phyloP scores from a whole-genome alignment of 2,329 filamentous ascomycete species.

The Aspergillus neotritici region DNA sequence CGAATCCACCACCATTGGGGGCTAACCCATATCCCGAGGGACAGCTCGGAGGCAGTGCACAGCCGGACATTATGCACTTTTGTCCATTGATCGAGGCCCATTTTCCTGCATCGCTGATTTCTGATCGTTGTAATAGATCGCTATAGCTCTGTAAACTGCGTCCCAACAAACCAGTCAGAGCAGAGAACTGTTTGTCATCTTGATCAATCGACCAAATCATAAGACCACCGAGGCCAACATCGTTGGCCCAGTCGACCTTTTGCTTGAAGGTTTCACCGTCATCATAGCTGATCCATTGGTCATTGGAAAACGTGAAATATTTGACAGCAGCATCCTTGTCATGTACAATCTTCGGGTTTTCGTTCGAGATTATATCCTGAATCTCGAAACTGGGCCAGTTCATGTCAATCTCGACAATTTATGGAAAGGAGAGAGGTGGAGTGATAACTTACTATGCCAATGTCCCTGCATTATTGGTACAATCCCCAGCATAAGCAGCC shows the following conservation, averaged over 20 bases:
- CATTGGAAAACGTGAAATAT: slow-evolving; percentile 12
- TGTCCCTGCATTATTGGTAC: slow-evolving; percentile 29
- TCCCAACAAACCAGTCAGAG: background rate
- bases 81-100: slow-evolving; percentile 4
- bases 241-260: slow-evolving; percentile 31
- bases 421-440: slow-evolving; percentile 1
- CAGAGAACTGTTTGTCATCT: background rate
- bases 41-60: background rate
- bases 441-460: slow-evolving; percentile 16
- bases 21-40: background rate
- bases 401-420: background rate
- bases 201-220: slow-evolving; percentile 11
- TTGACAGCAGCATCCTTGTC: slow-evolving; percentile 24
- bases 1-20: slow-evolving; percentile 1
- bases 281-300: slow-evolving; percentile 28
- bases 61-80: slow-evolving; percentile 3
- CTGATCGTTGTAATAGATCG: background rate
- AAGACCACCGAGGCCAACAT: slow-evolving; percentile 25
- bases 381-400: slow-evolving; percentile 1
- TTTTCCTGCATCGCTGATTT: background rate
- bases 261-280: slow-evolving; percentile 32
- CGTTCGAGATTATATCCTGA: background rate
- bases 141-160: background rate
- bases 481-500: slow-evolving; percentile 36
- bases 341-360: background rate